Conservation (phyloP, 805 yeast species). For the Saturnispora silvae region DNA sequence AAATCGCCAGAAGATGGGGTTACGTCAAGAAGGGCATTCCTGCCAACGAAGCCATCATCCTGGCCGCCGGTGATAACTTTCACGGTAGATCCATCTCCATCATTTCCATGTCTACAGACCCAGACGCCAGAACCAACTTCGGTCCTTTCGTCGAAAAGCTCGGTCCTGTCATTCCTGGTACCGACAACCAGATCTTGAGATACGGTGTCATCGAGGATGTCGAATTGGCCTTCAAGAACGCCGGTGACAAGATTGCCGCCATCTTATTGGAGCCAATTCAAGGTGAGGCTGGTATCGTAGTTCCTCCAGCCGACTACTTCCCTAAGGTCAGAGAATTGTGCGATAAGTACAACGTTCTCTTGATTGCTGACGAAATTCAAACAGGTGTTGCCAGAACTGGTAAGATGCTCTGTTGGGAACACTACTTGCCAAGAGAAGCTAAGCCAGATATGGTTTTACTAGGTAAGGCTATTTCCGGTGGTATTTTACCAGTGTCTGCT, state of each 20-base stretch:
- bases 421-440: constrained; percentile 44
- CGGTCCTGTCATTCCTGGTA: constrained; percentile 78
- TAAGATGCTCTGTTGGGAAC: constrained; percentile 84
- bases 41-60: constrained; percentile 71
- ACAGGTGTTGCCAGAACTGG: constrained; percentile 98
- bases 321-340: constrained; percentile 63
- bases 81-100: constrained; percentile 95
- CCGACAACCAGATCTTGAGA: constrained; percentile 47
- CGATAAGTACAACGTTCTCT: constrained; percentile 71
- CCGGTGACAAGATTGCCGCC: constrained; percentile 87
- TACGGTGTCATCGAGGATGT: constrained; percentile 83
- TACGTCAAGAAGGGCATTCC: constrained; percentile 79
- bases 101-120: constrained; percentile 85
- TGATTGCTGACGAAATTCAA: constrained; percentile 95
- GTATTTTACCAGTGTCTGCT: constrained; percentile 86
- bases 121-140: constrained; percentile 77
- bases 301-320: constrained; percentile 78
- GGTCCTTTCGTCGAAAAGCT: constrained; percentile 84
- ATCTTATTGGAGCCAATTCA: constrained; percentile 90
- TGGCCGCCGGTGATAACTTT: constrained; percentile 84
- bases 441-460: constrained; percentile 84
- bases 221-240: constrained; percentile 65
- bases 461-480: constrained; percentile 95
- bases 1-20: constrained; percentile 96
- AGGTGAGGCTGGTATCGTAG: constrained; percentile 97